Conservation (phyloP, 306 rosid species). For the Biancaea sappan region DNA sequence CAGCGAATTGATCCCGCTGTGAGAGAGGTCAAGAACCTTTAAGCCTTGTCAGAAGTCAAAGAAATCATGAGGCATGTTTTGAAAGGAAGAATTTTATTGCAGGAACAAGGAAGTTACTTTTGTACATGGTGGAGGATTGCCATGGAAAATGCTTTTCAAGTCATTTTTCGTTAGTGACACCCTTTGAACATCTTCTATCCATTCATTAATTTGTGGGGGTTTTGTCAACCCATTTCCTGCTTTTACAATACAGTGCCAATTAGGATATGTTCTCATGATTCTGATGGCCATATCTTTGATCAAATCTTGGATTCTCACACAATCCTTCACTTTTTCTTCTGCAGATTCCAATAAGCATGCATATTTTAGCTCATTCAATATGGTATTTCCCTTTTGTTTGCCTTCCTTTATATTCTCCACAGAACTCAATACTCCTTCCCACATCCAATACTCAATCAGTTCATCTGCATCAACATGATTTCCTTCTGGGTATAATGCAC, state of each 20-base stretch:
- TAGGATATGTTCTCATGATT: conserved; percentile 16
- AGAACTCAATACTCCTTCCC: conserved; percentile 25
- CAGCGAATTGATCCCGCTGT: neutral
- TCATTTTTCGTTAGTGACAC: conserved; percentile 34
- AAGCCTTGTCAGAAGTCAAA: conserved; percentile 1
- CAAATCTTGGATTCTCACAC: conserved; percentile 31
- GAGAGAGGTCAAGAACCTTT: conserved; percentile 28
- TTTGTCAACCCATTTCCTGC: conserved; percentile 21
- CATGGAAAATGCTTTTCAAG: neutral
- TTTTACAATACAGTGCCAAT: neutral
- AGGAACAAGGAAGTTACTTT: conserved; percentile 18
- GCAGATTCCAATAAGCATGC: conserved; percentile 21
- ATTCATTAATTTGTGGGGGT: neutral
- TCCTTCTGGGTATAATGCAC: conserved; percentile 31
- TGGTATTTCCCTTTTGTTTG: conserved; percentile 10
- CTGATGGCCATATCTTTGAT: conserved; percentile 30
- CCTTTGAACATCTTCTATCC: conserved; percentile 30
- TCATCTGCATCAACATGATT: conserved; percentile 7
- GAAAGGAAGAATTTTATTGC: conserved; percentile 12
- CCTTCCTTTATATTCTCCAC: neutral
- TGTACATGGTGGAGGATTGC: neutral
- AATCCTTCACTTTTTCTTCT: neutral
- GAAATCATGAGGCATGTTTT: neutral
- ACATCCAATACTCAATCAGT: conserved; percentile 29
- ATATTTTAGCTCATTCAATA: conserved; percentile 15